phyloP scores from a whole-genome alignment of 306 rosid species.

The Rosa lucieae region DNA sequence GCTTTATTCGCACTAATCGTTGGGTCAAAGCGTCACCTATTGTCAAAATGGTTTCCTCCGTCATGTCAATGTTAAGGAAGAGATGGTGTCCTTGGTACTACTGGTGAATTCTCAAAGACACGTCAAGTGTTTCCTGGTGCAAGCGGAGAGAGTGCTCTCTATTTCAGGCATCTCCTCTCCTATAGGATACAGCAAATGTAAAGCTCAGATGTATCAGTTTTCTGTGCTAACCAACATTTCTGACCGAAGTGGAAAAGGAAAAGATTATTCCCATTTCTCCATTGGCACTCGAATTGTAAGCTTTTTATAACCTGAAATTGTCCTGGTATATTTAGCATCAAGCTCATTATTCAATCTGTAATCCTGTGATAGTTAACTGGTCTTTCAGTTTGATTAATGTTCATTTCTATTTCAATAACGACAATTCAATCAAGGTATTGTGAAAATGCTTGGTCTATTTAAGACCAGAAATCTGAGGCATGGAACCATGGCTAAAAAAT shows the following conservation, averaged over 20 bases:
- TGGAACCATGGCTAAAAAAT: not conserved
- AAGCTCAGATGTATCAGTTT: not conserved
- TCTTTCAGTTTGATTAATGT: not conserved
- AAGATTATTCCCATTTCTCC: not conserved
- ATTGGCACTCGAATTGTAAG: not conserved
- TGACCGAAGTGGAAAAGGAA: not conserved
- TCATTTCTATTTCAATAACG: too few relatives aligned
- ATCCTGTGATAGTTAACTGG: not conserved
- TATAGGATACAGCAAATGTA: not conserved
- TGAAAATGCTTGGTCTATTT: not conserved
- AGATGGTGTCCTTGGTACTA: not conserved
- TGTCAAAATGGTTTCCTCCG: constrained; percentile 36
- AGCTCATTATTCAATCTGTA: not conserved
- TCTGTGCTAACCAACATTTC: not conserved
- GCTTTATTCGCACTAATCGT: constrained; percentile 28
- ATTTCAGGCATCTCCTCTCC: not conserved
- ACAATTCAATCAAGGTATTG: too few relatives aligned
- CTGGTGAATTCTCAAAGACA: not conserved
- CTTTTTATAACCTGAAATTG: not conserved
- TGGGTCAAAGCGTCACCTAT: constrained; percentile 24
- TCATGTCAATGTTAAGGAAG: constrained; percentile 23
- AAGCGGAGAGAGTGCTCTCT: not conserved
- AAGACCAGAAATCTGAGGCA: not conserved
- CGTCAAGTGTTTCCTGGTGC: not conserved
- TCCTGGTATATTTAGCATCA: not conserved